Percentiles rank a stretch among this genome's conserved stretches.
phyloP scores from a whole-genome alignment of 805 yeast species.

The Pachysolen tannophilus region DNA sequence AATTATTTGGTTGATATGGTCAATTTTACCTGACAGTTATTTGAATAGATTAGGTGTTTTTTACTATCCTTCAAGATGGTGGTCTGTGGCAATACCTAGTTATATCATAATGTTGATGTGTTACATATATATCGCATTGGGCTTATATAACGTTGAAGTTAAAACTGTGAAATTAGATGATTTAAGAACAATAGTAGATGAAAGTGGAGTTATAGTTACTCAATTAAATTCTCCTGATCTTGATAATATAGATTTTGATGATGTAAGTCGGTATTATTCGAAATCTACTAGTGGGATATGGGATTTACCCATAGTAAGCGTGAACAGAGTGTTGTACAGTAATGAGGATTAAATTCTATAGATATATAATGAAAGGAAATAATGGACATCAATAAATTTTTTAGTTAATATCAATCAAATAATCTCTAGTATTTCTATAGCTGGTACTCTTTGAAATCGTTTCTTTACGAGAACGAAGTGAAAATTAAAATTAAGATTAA shows the following conservation, averaged over 20 bases:
- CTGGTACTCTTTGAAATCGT: too few relatives aligned
- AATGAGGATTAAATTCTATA: too few relatives aligned
- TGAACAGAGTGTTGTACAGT: conserved; percentile 54
- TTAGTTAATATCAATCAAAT: too few relatives aligned
- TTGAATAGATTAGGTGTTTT: conserved; percentile 47
- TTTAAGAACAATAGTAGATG: conserved; percentile 61
- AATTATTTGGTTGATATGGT: conserved; percentile 61
- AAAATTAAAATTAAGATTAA: too few relatives aligned
- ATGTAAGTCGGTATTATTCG: conserved; percentile 34
- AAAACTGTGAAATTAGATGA: conserved; percentile 54
- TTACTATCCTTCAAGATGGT: conserved; percentile 84
- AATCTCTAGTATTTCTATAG: too few relatives aligned
- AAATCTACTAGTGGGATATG: conserved; percentile 74
- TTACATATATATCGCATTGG: conserved; percentile 63
- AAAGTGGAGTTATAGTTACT: conserved; percentile 31
- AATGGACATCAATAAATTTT: too few relatives aligned
- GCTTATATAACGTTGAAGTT: conserved; percentile 69
- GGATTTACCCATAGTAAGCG: conserved; percentile 72
- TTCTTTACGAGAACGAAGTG: too few relatives aligned
- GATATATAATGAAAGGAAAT: too few relatives aligned
- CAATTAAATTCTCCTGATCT: conserved; percentile 9
- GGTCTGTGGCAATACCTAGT: conserved; percentile 80
- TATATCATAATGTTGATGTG: conserved; percentile 63
- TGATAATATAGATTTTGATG: conserved; percentile 9
- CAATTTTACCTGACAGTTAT: conserved; percentile 54